These are phyloP conservation scores for Plasmopara viticola DNA, from an alignment of 352 stramenopile genomes.

Conservation along the genomic window DNA sequence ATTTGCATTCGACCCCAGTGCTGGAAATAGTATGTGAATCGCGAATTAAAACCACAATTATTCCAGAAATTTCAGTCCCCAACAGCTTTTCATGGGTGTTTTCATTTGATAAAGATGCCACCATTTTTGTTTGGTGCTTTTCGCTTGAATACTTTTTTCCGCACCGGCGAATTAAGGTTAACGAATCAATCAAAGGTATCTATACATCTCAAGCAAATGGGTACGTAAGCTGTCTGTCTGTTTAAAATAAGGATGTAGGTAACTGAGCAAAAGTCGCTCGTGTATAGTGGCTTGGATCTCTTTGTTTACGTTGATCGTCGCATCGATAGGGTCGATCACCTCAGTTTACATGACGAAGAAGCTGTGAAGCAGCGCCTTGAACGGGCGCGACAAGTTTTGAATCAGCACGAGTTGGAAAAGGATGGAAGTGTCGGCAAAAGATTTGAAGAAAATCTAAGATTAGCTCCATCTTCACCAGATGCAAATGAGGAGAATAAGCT, in stretches of 20 bases:
- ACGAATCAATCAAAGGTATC: slow-evolving; percentile 30
- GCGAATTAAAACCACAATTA: slow-evolving; percentile 10
- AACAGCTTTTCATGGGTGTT: slow-evolving; percentile 53
- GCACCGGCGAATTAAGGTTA: slow-evolving; percentile 38
- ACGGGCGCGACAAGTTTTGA: slow-evolving; percentile 19
- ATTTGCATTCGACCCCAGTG: slow-evolving; percentile 43
- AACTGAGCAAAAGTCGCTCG: slow-evolving; percentile 4
- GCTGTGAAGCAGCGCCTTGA: slow-evolving; percentile 19
- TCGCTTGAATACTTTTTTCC: slow-evolving; percentile 47
- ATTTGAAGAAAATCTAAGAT: neutral
- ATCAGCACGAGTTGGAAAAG: slow-evolving; percentile 11
- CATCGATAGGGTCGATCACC: slow-evolving; percentile 30
- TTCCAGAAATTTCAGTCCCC: slow-evolving; percentile 4
- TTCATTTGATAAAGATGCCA: slow-evolving; percentile 37
- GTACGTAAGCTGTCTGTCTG: slow-evolving; percentile 8
- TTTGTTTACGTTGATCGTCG: slow-evolving; percentile 25
- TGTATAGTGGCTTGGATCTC: slow-evolving; percentile 21
- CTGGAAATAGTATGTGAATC: slow-evolving; percentile 31
- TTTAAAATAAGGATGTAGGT: neutral
- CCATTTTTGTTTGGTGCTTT: slow-evolving; percentile 52
- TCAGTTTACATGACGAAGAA: slow-evolving; percentile 23
- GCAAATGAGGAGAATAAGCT: slow-evolving; percentile 8
- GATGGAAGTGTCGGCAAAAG: slow-evolving; percentile 1
- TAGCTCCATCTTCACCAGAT: neutral
- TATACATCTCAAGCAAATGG: slow-evolving; percentile 18